Base-by-base conservation (phyloP, 768 basidiomycete species). In the Inosperma sp. region DNA sequence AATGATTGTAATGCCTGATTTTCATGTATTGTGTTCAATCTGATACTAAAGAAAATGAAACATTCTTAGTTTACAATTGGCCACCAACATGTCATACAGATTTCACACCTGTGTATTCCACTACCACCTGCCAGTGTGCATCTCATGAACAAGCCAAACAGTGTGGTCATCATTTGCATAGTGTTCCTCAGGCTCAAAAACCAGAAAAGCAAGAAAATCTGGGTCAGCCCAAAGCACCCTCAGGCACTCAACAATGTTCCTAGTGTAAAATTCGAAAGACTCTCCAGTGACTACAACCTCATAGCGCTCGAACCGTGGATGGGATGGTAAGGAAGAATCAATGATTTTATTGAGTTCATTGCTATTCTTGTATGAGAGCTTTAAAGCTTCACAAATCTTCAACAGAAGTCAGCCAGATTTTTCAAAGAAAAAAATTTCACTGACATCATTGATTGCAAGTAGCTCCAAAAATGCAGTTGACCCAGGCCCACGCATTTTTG, bases 71-170 rank as follows among this genome's bases (percentile, higher is more conserved):
- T 8, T 31, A 31, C 30, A 26, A 26, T 37, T 23, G 48, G 13
- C 31, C 22, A 17, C 16, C 22, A 17, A 33, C 12, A 39, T 27
- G 22, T 14, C 21, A n/a, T 33, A 14, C 31, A 22, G 30, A 44
- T 19, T 14, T 56, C 68, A 16, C 52, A 76, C 76, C 65, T 79
- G 77, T 3, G 64, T 70, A 9, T 41, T 31, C 76, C 76, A 78
- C 78, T 76, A 78, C 78, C 78, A 80, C 36, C 68, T 64, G 0
- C 71, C 75, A 0, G 75, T 77, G 36, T 76, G 64, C 67, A 78
- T 70, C 30, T 78, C 75, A 52, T 68, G 62, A 49, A 66, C 76
- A 0, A 74, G 14, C 0, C 65, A 52, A 0, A 50, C 34, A 1
- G 36, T 62, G 9, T 60, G 22, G 1, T 62, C 57, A 0, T 44